Conservation (phyloP, 2,329 filamentous ascomycete species). For the Colletotrichum gloeosporioides region DNA sequence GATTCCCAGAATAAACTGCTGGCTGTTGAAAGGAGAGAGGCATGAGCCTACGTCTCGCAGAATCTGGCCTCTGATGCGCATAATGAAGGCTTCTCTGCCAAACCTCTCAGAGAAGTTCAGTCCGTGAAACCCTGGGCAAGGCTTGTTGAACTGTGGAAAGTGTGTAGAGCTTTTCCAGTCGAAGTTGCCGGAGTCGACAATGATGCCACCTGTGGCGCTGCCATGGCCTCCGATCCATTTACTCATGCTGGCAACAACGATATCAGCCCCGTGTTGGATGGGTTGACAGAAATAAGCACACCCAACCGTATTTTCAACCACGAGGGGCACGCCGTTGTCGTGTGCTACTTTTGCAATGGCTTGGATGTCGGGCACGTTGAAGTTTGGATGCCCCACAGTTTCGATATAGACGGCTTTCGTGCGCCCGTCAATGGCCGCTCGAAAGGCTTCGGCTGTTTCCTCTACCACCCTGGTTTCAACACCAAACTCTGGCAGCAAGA, state of each 20-base stretch:
- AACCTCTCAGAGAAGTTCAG: background rate
- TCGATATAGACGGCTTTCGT: background rate
- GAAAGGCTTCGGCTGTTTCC: background rate
- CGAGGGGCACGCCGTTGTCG: background rate
- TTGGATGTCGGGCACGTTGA: background rate
- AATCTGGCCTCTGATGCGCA: background rate
- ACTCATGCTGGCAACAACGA: conserved; percentile 74
- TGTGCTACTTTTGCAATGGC: background rate
- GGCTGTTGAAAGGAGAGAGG: background rate
- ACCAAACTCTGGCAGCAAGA: background rate
- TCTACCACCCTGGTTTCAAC: background rate
- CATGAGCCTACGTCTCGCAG: background rate
- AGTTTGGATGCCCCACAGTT: background rate
- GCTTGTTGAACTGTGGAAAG: background rate
- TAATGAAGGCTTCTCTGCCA: background rate
- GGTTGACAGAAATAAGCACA: conserved; percentile 70
- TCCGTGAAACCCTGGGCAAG: background rate
- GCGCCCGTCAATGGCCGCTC: background rate
- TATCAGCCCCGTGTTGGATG: conserved; percentile 73
- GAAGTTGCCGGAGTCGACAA: conserved; percentile 60
- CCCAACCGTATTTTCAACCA: conserved; percentile 56
- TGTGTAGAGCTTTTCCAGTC: background rate
- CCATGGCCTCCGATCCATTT: conserved; percentile 80
- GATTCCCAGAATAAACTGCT: background rate
- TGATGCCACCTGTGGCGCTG: conserved; percentile 72